Evolutionary conservation across 768 basidiomycete species (phyloP).

Genomic region (Obba rivulosa): DNA sequence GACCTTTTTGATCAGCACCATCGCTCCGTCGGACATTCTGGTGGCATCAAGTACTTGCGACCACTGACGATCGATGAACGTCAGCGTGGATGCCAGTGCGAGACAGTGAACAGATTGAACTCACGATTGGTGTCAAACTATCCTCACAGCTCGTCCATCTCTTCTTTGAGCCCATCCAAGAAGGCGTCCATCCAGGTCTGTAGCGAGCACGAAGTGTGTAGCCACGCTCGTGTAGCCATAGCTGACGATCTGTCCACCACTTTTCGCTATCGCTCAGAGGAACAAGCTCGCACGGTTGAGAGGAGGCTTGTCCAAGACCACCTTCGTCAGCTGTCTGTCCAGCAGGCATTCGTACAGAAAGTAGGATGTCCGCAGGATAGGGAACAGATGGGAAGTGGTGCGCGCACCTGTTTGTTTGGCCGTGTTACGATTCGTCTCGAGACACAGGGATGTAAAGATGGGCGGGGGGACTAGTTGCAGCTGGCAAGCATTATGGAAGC

Average conservation of each 20-base stretch:
- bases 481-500: no score
- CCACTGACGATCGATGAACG: background rate
- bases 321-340: no score
- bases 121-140: background rate
- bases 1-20: constrained; percentile 3
- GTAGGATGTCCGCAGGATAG: no score
- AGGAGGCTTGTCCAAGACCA: no score
- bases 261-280: no score
- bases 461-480: no score
- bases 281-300: no score
- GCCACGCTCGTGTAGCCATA: constrained; percentile 2
- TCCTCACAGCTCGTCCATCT: background rate
- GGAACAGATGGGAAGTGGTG: no score
- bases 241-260: constrained; percentile 9
- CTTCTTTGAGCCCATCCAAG: constrained; percentile 6
- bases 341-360: no score
- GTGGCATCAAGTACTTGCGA: constrained; percentile 3
- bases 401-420: no score
- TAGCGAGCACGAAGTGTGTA: constrained; percentile 10
- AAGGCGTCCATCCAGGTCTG: constrained; percentile 10
- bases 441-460: no score
- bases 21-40: background rate
- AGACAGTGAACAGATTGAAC: background rate
- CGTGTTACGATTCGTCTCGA: no score
- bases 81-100: background rate